These are phyloP conservation scores for Phytophthora capsici DNA, from an alignment of 352 stramenopile species.

Conservation along the genomic window DNA sequence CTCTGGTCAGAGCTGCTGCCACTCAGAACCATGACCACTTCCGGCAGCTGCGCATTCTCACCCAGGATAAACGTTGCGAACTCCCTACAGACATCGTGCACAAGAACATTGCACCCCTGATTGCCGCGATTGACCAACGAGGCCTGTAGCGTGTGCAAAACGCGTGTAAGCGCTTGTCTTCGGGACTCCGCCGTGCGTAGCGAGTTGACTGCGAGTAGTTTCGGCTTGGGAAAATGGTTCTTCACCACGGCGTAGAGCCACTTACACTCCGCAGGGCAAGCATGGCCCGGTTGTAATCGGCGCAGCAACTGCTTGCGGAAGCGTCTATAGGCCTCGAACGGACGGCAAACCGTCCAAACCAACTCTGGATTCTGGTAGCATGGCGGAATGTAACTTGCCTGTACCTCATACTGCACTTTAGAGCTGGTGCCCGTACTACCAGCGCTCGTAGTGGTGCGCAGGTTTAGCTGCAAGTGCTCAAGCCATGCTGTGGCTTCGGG, in stretches of 20 bases:
- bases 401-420: conserved; percentile 33
- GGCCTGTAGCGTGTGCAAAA: conserved; percentile 36
- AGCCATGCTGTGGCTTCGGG: conserved; percentile 40
- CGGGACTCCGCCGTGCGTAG: conserved; percentile 31
- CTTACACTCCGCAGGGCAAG: conserved; percentile 42
- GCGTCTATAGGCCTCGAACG: conserved; percentile 50
- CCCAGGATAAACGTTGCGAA: conserved; percentile 37
- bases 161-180: conserved; percentile 33
- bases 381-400: conserved; percentile 31
- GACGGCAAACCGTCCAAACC: conserved; percentile 34
- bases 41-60: conserved; percentile 27
- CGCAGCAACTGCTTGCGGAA: conserved; percentile 48
- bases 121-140: conserved; percentile 43
- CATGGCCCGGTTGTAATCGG: conserved; percentile 27
- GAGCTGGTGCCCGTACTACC: background rate
- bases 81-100: conserved; percentile 34
- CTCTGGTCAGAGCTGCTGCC: conserved; percentile 34
- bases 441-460: conserved; percentile 19
- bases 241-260: conserved; percentile 46
- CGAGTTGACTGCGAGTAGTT: conserved; percentile 35
- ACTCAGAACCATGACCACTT: conserved; percentile 21
- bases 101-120: conserved; percentile 35
- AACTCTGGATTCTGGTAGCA: conserved; percentile 23
- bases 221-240: conserved; percentile 43
- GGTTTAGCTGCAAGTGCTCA: conserved; percentile 32